These are phyloP conservation scores for Leishmania tarentolae DNA, from an alignment of 208 protist genomes.

Conservation along the genomic window DNA sequence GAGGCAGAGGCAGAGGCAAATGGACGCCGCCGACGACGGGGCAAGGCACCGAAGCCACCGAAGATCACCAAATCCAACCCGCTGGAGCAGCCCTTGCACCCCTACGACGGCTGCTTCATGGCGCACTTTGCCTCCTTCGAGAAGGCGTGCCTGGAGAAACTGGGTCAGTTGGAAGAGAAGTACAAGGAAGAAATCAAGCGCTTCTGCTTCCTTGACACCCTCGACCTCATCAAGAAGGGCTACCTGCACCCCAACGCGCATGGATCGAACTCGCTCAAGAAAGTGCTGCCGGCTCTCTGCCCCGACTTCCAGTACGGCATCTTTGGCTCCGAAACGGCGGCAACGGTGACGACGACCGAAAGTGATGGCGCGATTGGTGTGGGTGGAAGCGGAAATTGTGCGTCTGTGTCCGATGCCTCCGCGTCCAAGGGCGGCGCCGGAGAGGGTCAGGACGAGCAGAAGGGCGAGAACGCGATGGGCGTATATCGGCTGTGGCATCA, in stretches of 20 bases:
- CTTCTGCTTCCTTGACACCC: conserved; percentile 89
- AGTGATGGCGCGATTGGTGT: not conserved
- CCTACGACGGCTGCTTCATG: conserved; percentile 88
- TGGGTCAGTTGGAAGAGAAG: conserved; percentile 69
- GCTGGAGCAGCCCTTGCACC: conserved; percentile 54
- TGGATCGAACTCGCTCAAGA: conserved; percentile 91
- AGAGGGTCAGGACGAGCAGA: conserved; percentile 56
- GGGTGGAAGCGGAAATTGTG: not conserved
- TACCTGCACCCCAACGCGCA: conserved; percentile 82
- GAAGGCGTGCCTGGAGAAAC: conserved; percentile 86
- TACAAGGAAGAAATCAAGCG: conserved; percentile 80
- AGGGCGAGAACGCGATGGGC: conserved; percentile 90
- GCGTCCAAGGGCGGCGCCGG: not conserved
- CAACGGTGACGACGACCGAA: conserved; percentile 2
- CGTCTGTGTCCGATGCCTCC: not conserved
- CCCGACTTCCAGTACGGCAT: conserved; percentile 89
- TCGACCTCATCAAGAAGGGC: conserved; percentile 83
- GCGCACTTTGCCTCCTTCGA: conserved; percentile 91
- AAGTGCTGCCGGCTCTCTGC: conserved; percentile 85
- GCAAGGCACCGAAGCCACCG: conserved; percentile 34
- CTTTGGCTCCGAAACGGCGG: conserved; percentile 60
- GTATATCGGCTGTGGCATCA: conserved; percentile 90
- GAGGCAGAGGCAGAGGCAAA: conserved; percentile 24
- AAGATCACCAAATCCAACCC: conserved; percentile 46
- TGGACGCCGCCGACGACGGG: conserved; percentile 20